Conservation (phyloP, 2,329 filamentous ascomycete genomes). For the Exophiala calicioides region DNA sequence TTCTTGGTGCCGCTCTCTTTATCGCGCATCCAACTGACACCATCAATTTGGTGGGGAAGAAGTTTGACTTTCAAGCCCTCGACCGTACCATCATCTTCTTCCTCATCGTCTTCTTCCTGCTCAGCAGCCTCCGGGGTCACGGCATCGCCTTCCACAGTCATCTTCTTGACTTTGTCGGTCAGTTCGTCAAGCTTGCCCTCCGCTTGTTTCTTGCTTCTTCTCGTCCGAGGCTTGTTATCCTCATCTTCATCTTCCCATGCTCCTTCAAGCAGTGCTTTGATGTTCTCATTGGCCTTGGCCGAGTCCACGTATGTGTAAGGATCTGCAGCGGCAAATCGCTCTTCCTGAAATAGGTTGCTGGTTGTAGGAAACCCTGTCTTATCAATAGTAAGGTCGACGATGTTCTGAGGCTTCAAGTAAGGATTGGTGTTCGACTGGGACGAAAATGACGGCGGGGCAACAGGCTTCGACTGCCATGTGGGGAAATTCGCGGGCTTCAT, state of each 20-base stretch:
- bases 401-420: constrained; percentile 46
- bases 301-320: constrained; percentile 53
- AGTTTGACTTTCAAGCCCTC: constrained; percentile 85
- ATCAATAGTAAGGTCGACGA: constrained; percentile 52
- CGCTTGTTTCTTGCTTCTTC: constrained; percentile 43
- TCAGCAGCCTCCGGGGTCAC: constrained; percentile 34
- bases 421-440: constrained; percentile 43
- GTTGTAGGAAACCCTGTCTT: constrained; percentile 52
- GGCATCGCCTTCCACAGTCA: constrained; percentile 41
- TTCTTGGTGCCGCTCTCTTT: constrained; percentile 86
- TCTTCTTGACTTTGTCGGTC: constrained; percentile 44
- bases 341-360: constrained; percentile 39
- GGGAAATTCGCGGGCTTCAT: constrained; percentile 51
- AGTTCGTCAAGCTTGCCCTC: constrained; percentile 43
- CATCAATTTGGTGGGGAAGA: constrained; percentile 90
- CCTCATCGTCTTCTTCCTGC: constrained; percentile 52
- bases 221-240: constrained; percentile 42
- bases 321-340: constrained; percentile 57
- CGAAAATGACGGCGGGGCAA: constrained; percentile 55
- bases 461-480: constrained; percentile 50
- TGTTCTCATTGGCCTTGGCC: constrained; percentile 53
- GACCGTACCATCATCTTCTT: constrained; percentile 64
- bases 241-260: constrained; percentile 55
- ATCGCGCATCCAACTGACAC: constrained; percentile 91
- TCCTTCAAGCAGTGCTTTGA: constrained; percentile 53